phyloP scores from a whole-genome alignment of 2,329 filamentous ascomycete species.

The Diaporthe eres region DNA sequence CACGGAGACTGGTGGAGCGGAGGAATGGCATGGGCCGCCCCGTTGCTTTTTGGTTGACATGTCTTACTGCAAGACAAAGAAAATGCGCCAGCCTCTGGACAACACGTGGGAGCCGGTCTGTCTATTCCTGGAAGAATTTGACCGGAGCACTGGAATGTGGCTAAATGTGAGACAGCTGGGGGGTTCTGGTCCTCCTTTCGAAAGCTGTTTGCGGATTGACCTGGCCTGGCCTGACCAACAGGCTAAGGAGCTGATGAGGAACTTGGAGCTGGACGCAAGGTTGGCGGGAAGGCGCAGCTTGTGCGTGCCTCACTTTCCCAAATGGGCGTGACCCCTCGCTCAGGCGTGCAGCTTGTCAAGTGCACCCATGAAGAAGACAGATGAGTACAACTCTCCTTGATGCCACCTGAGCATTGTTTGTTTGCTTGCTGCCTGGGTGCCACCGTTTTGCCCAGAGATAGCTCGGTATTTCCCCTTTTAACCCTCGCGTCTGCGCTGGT shows the following conservation, averaged over 20 bases:
- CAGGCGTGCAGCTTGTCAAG: background rate
- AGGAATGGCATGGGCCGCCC: background rate
- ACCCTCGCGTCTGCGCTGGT: constrained; percentile 4
- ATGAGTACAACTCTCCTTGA: background rate
- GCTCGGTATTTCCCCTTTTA: constrained; percentile 1
- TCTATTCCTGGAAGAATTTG: background rate
- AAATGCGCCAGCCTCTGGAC: background rate
- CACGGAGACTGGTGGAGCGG: background rate
- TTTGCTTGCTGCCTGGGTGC: constrained; percentile 7
- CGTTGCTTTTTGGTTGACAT: constrained; percentile 12
- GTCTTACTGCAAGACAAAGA: constrained; percentile 22
- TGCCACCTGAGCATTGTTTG: background rate
- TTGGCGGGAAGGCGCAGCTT: constrained; percentile 9
- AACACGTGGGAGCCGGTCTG: constrained; percentile 2
- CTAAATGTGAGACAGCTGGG: constrained; percentile 15
- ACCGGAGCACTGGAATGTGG: background rate
- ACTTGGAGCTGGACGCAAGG: background rate
- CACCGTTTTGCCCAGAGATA: constrained; percentile 2
- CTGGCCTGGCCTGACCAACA: background rate
- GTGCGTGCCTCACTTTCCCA: background rate
- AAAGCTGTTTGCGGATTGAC: constrained; percentile 8
- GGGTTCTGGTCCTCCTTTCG: background rate
- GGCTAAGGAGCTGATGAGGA: background rate
- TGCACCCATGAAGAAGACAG: background rate
- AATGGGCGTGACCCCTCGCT: background rate